Evolutionary conservation across 305 asterid genomes (phyloP).

Genomic region (Solanum hybrid): DNA sequence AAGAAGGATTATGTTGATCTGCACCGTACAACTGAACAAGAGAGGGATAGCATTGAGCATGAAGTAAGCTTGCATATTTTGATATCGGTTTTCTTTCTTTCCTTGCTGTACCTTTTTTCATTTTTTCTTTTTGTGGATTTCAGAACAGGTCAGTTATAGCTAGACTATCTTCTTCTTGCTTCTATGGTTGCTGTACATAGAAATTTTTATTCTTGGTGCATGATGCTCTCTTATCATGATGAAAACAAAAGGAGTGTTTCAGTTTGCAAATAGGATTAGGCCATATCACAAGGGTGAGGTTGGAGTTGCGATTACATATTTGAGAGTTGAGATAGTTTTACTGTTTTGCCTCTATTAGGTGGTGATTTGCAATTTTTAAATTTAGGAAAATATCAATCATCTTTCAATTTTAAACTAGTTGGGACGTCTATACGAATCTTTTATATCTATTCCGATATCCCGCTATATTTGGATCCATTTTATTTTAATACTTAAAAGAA

Average conservation of each 20-base stretch:
- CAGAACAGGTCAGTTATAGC: background rate
- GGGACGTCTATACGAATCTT: background rate
- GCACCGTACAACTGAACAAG: constrained; percentile 85
- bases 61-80: constrained; percentile 45
- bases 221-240: background rate
- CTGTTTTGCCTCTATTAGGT: background rate
- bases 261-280: background rate
- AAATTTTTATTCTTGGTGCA: background rate
- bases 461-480: background rate
- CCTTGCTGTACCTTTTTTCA: background rate
- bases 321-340: background rate
- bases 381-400: background rate
- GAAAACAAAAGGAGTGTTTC: background rate
- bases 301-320: background rate
- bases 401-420: background rate
- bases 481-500: background rate
- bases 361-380: background rate
- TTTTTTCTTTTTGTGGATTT: background rate
- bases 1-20: constrained; percentile 81
- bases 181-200: background rate
- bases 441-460: background rate
- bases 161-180: background rate
- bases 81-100: background rate
- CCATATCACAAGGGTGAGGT: background rate
- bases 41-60: constrained; percentile 91